Evolutionary conservation across 495 filamentous ascomycete species (phyloP).

Genomic region (Elaphomyces granulatus): DNA sequence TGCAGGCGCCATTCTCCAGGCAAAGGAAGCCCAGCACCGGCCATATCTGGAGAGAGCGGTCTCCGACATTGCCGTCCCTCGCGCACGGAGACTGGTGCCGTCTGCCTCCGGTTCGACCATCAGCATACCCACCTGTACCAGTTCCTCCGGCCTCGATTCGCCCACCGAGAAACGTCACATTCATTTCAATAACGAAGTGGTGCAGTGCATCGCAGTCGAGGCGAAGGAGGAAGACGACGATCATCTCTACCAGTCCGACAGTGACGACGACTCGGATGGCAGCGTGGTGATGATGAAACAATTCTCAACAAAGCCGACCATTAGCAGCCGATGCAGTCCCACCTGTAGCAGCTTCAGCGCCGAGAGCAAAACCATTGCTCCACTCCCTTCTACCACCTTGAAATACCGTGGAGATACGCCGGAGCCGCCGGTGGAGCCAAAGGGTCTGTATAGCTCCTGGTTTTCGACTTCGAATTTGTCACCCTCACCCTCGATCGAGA

Average conservation of each 20-base stretch:
- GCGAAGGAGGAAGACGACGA: conserved; percentile 49
- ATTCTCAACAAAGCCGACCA: conserved; percentile 31
- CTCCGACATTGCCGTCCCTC: conserved; percentile 48
- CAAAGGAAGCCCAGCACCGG: conserved; percentile 56
- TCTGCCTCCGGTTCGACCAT: conserved; percentile 14
- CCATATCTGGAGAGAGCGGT: conserved; percentile 38
- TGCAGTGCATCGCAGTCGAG: conserved; percentile 91
- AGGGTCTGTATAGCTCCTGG: conserved; percentile 12
- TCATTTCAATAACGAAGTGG: conserved; percentile 90
- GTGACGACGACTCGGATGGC: conserved; percentile 53
- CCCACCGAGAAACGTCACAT: conserved; percentile 73
- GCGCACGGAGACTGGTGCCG: conserved; percentile 1
- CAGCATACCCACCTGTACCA: conserved; percentile 19
- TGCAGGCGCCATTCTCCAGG: conserved; percentile 81
- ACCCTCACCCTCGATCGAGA: conserved; percentile 65
- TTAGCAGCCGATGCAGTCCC: conserved; percentile 33
- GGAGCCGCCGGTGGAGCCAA: conserved; percentile 30
- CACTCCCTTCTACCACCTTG: conserved; percentile 79
- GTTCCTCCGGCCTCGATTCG: conserved; percentile 41
- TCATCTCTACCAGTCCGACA: conserved; percentile 23
- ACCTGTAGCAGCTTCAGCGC: conserved; percentile 33
- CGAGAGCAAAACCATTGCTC: conserved; percentile 86
- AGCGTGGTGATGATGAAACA: conserved; percentile 78
- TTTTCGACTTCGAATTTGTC: conserved; percentile 33
- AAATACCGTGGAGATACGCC: conserved; percentile 79